Evolutionary conservation across 2,329 filamentous ascomycete genomes (phyloP).

Genomic region (Microcera coccophila): DNA sequence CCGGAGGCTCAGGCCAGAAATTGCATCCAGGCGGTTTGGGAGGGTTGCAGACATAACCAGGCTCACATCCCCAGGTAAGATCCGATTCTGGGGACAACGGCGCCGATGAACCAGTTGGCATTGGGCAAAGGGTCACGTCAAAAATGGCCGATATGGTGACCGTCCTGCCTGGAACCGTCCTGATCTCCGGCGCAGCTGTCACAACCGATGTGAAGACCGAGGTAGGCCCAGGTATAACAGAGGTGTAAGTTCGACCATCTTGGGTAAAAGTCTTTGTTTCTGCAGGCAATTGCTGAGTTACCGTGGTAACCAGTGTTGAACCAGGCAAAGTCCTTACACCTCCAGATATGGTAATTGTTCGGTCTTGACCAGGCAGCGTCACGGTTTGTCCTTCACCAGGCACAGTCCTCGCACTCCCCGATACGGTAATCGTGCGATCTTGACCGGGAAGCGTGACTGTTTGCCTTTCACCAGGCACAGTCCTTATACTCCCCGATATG

Average conservation of each 20-base stretch:
- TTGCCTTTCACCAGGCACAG: slow-evolving; percentile 7
- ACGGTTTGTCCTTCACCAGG: neutral
- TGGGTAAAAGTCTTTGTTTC: slow-evolving; percentile 32
- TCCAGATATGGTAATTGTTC: slow-evolving; percentile 27
- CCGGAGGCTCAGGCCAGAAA: slow-evolving; percentile 47
- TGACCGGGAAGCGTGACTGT: neutral
- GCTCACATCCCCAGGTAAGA: slow-evolving; percentile 51
- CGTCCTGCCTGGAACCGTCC: slow-evolving; percentile 28
- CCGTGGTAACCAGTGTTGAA: slow-evolving; percentile 31
- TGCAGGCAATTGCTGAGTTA: slow-evolving; percentile 27
- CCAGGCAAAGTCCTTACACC: slow-evolving; percentile 24
- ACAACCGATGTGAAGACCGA: slow-evolving; percentile 30
- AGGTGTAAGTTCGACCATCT: slow-evolving; percentile 28
- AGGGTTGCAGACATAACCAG: slow-evolving; percentile 52
- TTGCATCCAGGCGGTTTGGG: slow-evolving; percentile 48
- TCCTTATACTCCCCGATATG: slow-evolving; percentile 23
- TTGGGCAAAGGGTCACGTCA: slow-evolving; percentile 40
- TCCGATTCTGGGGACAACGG: slow-evolving; percentile 37
- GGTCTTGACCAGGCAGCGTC: slow-evolving; percentile 1
- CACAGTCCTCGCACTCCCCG: neutral
- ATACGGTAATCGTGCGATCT: slow-evolving; percentile 1
- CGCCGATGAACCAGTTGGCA: slow-evolving; percentile 37
- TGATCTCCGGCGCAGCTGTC: slow-evolving; percentile 25
- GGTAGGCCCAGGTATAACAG: slow-evolving; percentile 25
- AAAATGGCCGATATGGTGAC: slow-evolving; percentile 27